Base-by-base conservation (phyloP, 2,329 filamentous ascomycete genomes). In the Cadophora malorum region DNA sequence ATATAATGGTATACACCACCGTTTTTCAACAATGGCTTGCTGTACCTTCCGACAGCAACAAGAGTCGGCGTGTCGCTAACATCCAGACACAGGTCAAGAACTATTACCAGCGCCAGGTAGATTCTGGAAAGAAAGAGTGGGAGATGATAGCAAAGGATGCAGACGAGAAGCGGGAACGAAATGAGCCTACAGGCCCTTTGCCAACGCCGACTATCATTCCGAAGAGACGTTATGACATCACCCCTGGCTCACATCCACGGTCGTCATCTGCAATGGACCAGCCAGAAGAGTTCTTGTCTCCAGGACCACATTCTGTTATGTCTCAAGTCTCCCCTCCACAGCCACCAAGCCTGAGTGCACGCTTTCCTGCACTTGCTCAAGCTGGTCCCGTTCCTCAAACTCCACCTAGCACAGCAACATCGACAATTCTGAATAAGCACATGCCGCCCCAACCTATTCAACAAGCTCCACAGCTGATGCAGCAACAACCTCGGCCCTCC, bases 1-100 rank as follows among this genome's bases (percentile, higher is more conserved):
- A 90, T 66, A 91, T 91, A n/a, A 96, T 96, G 92, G 92, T 92
- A 83, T 78, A 84, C 77, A 73, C 64, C 61, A 55, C 60, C 58
- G 53, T 65, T 72, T 76, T 74, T 74, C 72, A 75, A 74, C 78
- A 74, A 72, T 70, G 67, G 70, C 58, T 74, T 71, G 64, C 66
- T 70, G 68, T 76, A 67, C 65, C 69, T 45, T 72, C 67, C 64
- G 71, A 73, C 70, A 76, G 61, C 64, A 75, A 74, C 66, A 73
- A 74, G 65, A 75, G 71, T 71, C 73, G 73, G 66, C 71, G 69
- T 74, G 72, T 75, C 69, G 71, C 76, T 78, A 77, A 78, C 75
- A 72, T 76, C 65, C 64, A 70, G 69, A 60, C 66, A 72, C 74
- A 90, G 88, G 88, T 91, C 28, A 90, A 90, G 74, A 91, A 91